Conservation (phyloP, 306 rosid genomes). For the Elaeagnus macrophylla region DNA sequence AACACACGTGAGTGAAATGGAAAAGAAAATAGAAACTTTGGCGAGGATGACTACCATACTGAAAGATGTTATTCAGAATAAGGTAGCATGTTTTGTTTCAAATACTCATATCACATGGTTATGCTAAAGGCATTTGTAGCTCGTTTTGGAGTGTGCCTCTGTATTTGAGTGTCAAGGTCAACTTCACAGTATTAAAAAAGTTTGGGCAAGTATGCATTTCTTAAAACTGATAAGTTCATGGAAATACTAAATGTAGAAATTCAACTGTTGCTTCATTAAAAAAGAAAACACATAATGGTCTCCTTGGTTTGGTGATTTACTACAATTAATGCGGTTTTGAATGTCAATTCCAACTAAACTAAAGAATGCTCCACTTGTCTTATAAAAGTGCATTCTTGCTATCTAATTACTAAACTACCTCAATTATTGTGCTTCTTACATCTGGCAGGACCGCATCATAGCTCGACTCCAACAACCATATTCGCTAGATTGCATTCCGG, state of each 20-base stretch:
- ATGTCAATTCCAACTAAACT: too few relatives aligned
- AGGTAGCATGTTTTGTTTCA: conserved; percentile 37
- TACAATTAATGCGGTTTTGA: too few relatives aligned
- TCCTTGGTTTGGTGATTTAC: too few relatives aligned
- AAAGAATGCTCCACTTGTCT: too few relatives aligned
- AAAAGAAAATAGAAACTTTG: conserved; percentile 76
- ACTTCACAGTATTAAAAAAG: too few relatives aligned
- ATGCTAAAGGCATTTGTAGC: neutral
- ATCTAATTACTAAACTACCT: too few relatives aligned
- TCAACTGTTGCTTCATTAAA: too few relatives aligned
- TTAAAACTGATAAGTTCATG: too few relatives aligned
- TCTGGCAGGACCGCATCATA: conserved; percentile 80
- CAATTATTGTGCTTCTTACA: neutral
- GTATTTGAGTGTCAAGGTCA: neutral
- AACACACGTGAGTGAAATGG: conserved; percentile 93
- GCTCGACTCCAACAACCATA: conserved; percentile 97
- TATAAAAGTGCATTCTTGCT: too few relatives aligned
- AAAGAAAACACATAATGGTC: too few relatives aligned
- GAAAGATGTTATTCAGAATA: conserved; percentile 92
- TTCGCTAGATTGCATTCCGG: conserved; percentile 95
- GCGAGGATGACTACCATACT: conserved; percentile 78
- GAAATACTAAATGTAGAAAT: too few relatives aligned
- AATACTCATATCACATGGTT: conserved; percentile 1
- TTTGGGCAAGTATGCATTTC: too few relatives aligned
- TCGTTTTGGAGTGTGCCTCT: neutral